Evolutionary conservation across 257 asterid genomes (phyloP).

Genomic region (Solanum ahanhuiri): DNA sequence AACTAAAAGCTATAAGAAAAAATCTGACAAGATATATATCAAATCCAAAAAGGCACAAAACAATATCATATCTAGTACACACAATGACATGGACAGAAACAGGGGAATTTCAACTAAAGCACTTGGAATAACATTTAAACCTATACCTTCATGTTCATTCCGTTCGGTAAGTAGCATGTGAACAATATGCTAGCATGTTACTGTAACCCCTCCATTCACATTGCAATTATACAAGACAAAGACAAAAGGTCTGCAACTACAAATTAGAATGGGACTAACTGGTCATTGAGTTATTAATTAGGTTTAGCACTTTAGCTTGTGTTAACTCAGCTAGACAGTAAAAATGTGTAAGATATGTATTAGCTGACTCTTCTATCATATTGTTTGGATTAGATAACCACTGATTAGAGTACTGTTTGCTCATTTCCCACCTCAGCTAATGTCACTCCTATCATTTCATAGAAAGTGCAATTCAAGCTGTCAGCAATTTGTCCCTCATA

Average conservation of each 20-base stretch:
- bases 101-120: not conserved
- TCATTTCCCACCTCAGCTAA: not conserved
- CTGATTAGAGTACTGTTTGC: not conserved
- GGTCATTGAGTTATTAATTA: not conserved
- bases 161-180: not conserved
- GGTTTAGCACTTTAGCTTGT: not conserved
- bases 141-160: not conserved
- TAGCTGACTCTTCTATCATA: not conserved
- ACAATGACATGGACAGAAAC: not conserved
- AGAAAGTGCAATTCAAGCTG: not conserved
- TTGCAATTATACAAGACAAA: not conserved
- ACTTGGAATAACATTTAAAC: not conserved
- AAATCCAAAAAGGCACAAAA: not conserved
- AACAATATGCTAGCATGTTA: not conserved
- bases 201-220: not conserved
- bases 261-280: not conserved
- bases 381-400: not conserved
- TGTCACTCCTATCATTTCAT: not conserved
- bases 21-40: not conserved
- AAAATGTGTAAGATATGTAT: not conserved
- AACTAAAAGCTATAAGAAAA: not conserved
- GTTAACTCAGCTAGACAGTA: not conserved
- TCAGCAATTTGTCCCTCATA: not conserved
- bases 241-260: not conserved
- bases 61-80: not conserved